Conservation (phyloP, 2,329 filamentous ascomycete genomes). For the Botrytis squamosa region DNA sequence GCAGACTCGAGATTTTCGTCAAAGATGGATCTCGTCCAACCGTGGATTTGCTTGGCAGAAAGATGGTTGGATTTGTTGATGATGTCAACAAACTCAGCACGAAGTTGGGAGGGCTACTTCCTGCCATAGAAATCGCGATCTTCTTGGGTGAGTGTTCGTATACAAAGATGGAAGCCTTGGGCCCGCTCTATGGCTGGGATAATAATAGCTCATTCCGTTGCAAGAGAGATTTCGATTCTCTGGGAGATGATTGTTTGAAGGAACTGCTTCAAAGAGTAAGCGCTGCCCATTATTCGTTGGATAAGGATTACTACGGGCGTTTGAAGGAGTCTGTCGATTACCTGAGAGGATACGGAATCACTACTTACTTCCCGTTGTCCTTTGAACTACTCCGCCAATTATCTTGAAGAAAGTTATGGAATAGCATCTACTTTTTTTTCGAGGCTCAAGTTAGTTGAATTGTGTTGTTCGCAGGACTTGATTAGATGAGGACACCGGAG, state of each 20-base stretch:
- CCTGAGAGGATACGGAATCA: background rate
- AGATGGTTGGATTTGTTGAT: background rate
- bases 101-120: background rate
- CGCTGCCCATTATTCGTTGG: background rate
- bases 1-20: background rate
- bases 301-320: background rate
- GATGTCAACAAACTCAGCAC: background rate
- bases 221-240: background rate
- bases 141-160: conserved; percentile 8
- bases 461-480: background rate
- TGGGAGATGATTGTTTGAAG: background rate
- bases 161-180: background rate
- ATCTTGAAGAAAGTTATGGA: background rate
- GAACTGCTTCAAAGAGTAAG: background rate
- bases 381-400: background rate
- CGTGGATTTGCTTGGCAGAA: background rate
- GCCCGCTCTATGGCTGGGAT: conserved; percentile 7
- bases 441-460: background rate
- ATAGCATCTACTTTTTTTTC: background rate
- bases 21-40: background rate
- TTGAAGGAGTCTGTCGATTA: background rate
- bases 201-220: background rate
- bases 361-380: background rate
- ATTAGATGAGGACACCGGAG: background rate
- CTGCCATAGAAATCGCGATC: background rate